Percentiles rank a stretch among this genome's conserved stretches.
These are phyloP conservation scores for Theileria parva DNA, from an alignment of 169 alveolate species.

Conservation along the genomic window DNA sequence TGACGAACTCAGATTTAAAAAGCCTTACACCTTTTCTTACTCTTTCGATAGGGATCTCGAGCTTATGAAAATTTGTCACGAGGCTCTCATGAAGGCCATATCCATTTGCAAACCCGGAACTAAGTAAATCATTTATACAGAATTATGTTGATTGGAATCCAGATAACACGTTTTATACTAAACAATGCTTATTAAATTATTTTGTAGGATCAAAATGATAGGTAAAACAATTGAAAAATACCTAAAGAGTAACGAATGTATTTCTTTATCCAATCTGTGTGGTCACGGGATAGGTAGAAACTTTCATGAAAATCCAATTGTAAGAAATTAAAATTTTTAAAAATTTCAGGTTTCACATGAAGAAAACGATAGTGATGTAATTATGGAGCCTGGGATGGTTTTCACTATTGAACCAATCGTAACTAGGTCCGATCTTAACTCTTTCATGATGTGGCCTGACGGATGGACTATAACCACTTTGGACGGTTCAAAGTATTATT, in stretches of 20 bases:
- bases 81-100: constrained; percentile 69
- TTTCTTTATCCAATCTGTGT: constrained; percentile 62
- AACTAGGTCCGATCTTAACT: constrained; percentile 44
- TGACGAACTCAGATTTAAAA: constrained; percentile 32
- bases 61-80: constrained; percentile 69
- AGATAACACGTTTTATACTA: neutral
- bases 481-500: constrained; percentile 59
- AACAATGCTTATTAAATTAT: neutral
- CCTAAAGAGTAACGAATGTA: constrained; percentile 25
- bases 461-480: constrained; percentile 80
- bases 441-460: constrained; percentile 78
- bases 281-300: constrained; percentile 78
- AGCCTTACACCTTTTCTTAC: constrained; percentile 56
- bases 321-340: neutral
- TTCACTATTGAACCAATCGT: constrained; percentile 82
- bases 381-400: constrained; percentile 78
- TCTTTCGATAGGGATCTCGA: constrained; percentile 63
- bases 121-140: constrained; percentile 35
- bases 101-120: constrained; percentile 68
- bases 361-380: constrained; percentile 61
- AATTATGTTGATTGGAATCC: constrained; percentile 19
- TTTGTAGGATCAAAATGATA: constrained; percentile 34
- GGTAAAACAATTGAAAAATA: constrained; percentile 47
- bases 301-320: constrained; percentile 72
- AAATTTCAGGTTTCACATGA: constrained; percentile 43